Percentiles rank a stretch among this genome's conserved stretches.
These are phyloP conservation scores for Trichoderma afroharzianum DNA, from an alignment of 2,329 filamentous ascomycete genomes.

Conservation along the genomic window DNA sequence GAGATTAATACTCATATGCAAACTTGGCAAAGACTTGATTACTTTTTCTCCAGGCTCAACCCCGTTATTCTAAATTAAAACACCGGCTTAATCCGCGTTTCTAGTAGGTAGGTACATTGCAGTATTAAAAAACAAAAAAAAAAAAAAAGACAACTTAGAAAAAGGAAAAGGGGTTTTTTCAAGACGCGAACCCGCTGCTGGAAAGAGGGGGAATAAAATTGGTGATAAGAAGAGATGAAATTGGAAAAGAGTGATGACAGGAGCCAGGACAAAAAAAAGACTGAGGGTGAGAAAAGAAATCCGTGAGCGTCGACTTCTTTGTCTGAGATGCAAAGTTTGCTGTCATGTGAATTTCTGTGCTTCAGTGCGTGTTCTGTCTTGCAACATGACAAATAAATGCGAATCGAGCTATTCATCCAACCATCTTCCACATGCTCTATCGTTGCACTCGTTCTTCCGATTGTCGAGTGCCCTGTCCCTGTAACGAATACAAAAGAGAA, in stretches of 20 bases:
- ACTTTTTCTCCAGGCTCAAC: slow-evolving; percentile 11
- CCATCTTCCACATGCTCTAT: not conserved
- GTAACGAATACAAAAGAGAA: not conserved
- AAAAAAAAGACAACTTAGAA: not conserved
- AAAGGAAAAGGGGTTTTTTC: not conserved
- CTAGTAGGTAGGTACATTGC: slow-evolving; percentile 1
- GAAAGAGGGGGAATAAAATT: not conserved
- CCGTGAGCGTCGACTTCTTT: not conserved
- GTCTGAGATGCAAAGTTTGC: not conserved
- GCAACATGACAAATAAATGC: not conserved
- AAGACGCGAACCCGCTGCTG: not conserved
- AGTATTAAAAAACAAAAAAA: not conserved
- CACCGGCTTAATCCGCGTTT: slow-evolving; percentile 9
- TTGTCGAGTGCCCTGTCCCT: not conserved
- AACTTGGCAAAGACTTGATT: not conserved
- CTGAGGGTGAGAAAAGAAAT: not conserved
- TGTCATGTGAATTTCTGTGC: not conserved
- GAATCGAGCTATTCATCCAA: not conserved
- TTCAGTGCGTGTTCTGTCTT: not conserved
- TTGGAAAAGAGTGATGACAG: not conserved
- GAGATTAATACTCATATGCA: not conserved
- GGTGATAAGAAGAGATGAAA: not conserved
- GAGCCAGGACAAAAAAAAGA: not conserved
- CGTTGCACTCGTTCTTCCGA: not conserved
- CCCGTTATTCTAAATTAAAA: slow-evolving; percentile 14